Conservation (phyloP, 2,329 filamentous ascomycete genomes). For the Tolypocladium pustulatum region DNA sequence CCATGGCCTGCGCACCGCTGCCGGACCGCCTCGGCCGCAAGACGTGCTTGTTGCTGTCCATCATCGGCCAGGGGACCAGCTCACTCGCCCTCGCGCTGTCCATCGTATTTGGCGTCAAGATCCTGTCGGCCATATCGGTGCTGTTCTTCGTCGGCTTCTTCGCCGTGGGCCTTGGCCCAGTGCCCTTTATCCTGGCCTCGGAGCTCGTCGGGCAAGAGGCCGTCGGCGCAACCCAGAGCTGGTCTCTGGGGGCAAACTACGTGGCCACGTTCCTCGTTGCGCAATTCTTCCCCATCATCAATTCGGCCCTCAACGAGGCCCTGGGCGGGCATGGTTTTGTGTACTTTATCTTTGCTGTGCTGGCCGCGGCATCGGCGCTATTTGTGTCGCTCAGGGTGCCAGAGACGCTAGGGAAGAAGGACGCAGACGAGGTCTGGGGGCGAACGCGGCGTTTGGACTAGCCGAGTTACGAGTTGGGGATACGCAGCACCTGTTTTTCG, state of each 20-base stretch:
- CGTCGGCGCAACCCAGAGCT: slow-evolving; percentile 83
- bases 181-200: slow-evolving; percentile 87
- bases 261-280: slow-evolving; percentile 84
- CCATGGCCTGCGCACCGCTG: slow-evolving; percentile 69
- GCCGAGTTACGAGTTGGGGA: slow-evolving; percentile 1
- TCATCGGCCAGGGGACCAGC: slow-evolving; percentile 72
- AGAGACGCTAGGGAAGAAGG: slow-evolving; percentile 78
- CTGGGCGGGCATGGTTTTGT: slow-evolving; percentile 67
- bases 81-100: slow-evolving; percentile 70
- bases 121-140: slow-evolving; percentile 71
- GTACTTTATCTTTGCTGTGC: slow-evolving; percentile 79
- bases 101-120: slow-evolving; percentile 61
- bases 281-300: slow-evolving; percentile 87
- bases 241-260: slow-evolving; percentile 80
- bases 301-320: slow-evolving; percentile 54
- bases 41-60: slow-evolving; percentile 70
- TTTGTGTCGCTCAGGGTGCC: slow-evolving; percentile 72
- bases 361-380: slow-evolving; percentile 56
- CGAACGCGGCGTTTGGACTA: slow-evolving; percentile 45
- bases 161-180: slow-evolving; percentile 80
- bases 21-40: slow-evolving; percentile 85
- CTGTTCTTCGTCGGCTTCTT: slow-evolving; percentile 83
- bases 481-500: not conserved
- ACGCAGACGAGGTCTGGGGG: slow-evolving; percentile 87
- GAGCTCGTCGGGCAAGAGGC: slow-evolving; percentile 87